Percentiles rank a stretch among this genome's conserved stretches.
phyloP scores from a whole-genome alignment of 2,329 filamentous ascomycete genomes.

The Ilyonectria destructans region DNA sequence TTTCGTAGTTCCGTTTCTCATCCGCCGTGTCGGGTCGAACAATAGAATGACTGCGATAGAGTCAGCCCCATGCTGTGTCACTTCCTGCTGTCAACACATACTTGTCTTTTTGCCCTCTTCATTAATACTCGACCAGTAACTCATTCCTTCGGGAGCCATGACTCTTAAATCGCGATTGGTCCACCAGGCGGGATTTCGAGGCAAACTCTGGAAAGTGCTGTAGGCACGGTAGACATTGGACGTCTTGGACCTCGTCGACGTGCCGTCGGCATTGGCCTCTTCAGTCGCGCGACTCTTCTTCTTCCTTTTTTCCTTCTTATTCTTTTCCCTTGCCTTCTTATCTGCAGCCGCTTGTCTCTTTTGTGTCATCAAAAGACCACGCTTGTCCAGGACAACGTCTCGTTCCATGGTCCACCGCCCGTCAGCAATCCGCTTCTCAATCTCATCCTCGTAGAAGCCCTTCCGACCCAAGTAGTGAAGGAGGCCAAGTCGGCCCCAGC shows the following conservation, averaged over 20 bases:
- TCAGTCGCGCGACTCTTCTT: slow-evolving; percentile 8
- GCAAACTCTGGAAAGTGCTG: slow-evolving; percentile 48
- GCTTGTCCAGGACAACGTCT: slow-evolving; percentile 43
- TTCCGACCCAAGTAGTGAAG: slow-evolving; percentile 47
- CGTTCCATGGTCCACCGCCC: slow-evolving; percentile 46
- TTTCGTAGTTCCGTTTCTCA: slow-evolving; percentile 43
- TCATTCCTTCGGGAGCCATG: slow-evolving; percentile 47
- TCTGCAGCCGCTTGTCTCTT: slow-evolving; percentile 29
- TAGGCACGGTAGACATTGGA: slow-evolving; percentile 50
- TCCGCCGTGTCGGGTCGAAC: slow-evolving; percentile 45
- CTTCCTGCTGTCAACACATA: slow-evolving; percentile 18
- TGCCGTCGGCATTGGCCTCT: slow-evolving; percentile 21
- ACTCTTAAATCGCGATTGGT: slow-evolving; percentile 49
- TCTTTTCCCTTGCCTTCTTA: slow-evolving; percentile 26
- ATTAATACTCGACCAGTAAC: slow-evolving; percentile 47
- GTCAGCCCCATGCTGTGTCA: slow-evolving; percentile 11
- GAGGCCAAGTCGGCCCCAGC: slow-evolving; percentile 42
- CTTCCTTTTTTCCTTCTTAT: slow-evolving; percentile 20
- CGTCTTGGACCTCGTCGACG: slow-evolving; percentile 39
- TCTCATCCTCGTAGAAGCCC: slow-evolving; percentile 47
- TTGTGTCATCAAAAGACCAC: slow-evolving; percentile 41
- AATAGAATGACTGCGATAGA: slow-evolving; percentile 40
- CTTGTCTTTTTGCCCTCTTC: slow-evolving; percentile 41
- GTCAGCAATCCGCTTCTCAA: slow-evolving; percentile 42
- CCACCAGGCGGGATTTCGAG: slow-evolving; percentile 43